A percentile compares a stretch with the other conserved stretches of the same genome.
Evolutionary conservation across 441 rosid species (phyloP).

Genomic region (Monsonia emarginata): DNA sequence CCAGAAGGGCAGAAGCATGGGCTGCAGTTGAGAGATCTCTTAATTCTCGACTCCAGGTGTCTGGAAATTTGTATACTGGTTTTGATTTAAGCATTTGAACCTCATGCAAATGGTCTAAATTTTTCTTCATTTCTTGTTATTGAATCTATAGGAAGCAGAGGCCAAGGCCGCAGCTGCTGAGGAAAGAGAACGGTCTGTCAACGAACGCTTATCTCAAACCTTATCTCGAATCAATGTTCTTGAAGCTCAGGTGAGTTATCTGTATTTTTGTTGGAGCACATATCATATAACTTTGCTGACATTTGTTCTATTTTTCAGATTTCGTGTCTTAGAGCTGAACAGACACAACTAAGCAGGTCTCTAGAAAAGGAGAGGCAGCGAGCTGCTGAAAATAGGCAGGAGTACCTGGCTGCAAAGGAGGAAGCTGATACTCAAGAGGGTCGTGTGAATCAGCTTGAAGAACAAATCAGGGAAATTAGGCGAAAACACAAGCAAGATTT

Average conservation of each 20-base stretch:
- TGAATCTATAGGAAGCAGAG: constrained; percentile 72
- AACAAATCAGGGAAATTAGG: constrained; percentile 68
- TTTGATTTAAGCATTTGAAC: neutral
- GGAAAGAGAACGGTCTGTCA: constrained; percentile 79
- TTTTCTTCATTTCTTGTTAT: constrained; percentile 16
- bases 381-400: constrained; percentile 95
- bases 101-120: constrained; percentile 9
- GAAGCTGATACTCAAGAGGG: constrained; percentile 91
- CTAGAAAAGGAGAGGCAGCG: constrained; percentile 97
- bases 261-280: neutral
- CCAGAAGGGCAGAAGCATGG: constrained; percentile 93
- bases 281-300: neutral
- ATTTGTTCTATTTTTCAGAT: constrained; percentile 34
- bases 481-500: constrained; percentile 81
- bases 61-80: constrained; percentile 14
- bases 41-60: constrained; percentile 79
- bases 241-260: constrained; percentile 66
- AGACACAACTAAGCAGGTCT: constrained; percentile 78
- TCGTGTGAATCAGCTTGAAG: constrained; percentile 76
- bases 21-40: constrained; percentile 87
- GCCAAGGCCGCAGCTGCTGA: constrained; percentile 83
- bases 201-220: constrained; percentile 88
- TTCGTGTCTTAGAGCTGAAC: constrained; percentile 92
- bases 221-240: constrained; percentile 88
- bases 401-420: constrained; percentile 90